These are phyloP conservation scores for Boletus fagicola DNA, from an alignment of 768 basidiomycete species.

Conservation along the genomic window DNA sequence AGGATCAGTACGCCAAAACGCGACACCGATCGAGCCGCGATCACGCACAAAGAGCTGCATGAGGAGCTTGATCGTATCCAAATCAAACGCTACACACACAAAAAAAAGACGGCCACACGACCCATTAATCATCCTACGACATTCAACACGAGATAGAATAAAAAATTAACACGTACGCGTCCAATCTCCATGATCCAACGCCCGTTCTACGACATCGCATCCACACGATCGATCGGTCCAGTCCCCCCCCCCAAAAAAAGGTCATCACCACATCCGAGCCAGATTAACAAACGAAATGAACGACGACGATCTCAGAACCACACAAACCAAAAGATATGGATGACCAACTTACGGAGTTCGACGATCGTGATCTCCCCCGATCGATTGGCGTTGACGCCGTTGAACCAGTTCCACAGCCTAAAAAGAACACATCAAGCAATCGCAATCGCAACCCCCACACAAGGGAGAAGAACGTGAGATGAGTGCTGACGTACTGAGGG, in stretches of 20 bases:
- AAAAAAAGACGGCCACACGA: background rate
- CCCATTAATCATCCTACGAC: background rate
- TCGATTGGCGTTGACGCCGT: slow-evolving; percentile 63
- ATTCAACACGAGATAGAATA: background rate
- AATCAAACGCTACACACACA: slow-evolving; percentile 60
- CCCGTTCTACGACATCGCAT: slow-evolving; percentile 26
- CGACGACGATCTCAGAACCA: background rate
- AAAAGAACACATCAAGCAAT: background rate
- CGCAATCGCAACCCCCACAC: background rate
- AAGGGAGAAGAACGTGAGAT: background rate
- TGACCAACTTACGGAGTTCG: slow-evolving; percentile 59
- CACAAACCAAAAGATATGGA: background rate
- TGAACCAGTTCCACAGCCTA: slow-evolving; percentile 76
- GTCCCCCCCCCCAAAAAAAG: background rate
- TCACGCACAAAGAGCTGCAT: slow-evolving; percentile 72
- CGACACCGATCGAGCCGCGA: background rate
- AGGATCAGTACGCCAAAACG: background rate
- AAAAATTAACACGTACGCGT: slow-evolving; percentile 52
- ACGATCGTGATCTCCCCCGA: slow-evolving; percentile 62
- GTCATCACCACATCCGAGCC: background rate
- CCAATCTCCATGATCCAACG: slow-evolving; percentile 67
- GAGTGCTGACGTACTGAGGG: slow-evolving; percentile 54
- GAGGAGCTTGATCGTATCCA: slow-evolving; percentile 82
- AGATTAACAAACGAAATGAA: background rate
- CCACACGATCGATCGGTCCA: background rate